Evolutionary conservation across 2,329 filamentous ascomycete species (phyloP), one percentile per base, ranked within the genome.

Genomic region (Aotearoamyces nothofagi): DNA sequence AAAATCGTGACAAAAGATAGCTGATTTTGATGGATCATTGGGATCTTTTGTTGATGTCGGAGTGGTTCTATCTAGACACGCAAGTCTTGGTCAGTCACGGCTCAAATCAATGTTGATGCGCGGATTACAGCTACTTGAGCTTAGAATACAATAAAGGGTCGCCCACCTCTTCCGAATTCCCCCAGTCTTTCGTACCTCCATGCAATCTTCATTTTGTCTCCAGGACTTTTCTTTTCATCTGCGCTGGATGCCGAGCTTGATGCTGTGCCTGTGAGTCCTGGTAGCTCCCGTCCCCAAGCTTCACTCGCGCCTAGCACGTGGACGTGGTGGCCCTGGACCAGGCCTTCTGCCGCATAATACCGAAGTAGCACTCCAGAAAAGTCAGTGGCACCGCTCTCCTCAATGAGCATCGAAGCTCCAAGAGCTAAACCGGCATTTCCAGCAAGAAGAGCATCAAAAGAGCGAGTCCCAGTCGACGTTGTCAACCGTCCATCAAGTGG

Each of bases 191-290:
- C 86, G 56, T 98, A 98, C 51, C 90, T 69, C 90, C 90, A 98
- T 3, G 90, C 90, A 58, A 98, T 98, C 58, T 93, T 96, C 90
- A 98, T 96, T 53, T 77, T 86, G 37, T 87, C 79, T 9, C 64
- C 62, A 2, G 54, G 45, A 3, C 49, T 22, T 39, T 50, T 55
- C 51, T 50, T 45, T 43, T 45, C 46, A 23, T 46, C 50, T 7
- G 47, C 44, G 32, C 53, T 56, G 24, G 57, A 53, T 17, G 61
- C 60, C 51, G 28, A 61, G 54, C 38, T 49, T 26, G 44, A 40
- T 10, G 54, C 50, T 7, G 44, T 56, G 2, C 61, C 54, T 26
- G 66, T 63, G 17, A 92, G 51, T 0, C 79, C 87, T 3, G 90
- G 90, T 13, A 98, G 59, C 41, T 87, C 83, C 38, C 79, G 63